Conservation (phyloP, 495 filamentous ascomycete genomes). For the Geopyxis carbonaria region DNA sequence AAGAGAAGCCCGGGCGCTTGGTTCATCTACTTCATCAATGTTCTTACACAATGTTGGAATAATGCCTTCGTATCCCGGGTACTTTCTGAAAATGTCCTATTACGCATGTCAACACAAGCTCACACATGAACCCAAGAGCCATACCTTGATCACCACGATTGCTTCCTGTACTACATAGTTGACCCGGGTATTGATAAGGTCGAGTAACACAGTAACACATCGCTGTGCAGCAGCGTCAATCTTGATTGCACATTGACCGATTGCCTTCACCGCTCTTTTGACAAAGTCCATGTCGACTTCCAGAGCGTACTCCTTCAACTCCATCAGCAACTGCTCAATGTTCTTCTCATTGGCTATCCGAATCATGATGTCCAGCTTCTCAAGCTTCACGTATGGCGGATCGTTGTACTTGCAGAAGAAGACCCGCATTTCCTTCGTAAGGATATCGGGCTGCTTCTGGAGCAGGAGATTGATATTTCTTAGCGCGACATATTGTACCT, state of each 20-base stretch:
- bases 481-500: constrained; percentile 94
- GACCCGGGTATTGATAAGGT: constrained; percentile 90
- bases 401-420: constrained; percentile 99
- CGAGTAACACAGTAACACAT: constrained; percentile 84
- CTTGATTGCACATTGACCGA: constrained; percentile 96
- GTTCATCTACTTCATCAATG: constrained; percentile 92
- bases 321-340: constrained; percentile 81
- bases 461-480: constrained; percentile 90
- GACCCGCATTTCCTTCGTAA: constrained; percentile 91
- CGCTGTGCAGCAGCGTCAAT: constrained; percentile 86
- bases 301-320: constrained; percentile 90
- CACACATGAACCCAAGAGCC: background rate
- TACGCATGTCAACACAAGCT: background rate
- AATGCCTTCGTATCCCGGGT: constrained; percentile 93
- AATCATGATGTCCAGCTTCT: constrained; percentile 98
- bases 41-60: constrained; percentile 92
- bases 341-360: constrained; percentile 97
- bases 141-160: constrained; percentile 76
- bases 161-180: constrained; percentile 99
- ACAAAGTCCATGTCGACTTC: constrained; percentile 99
- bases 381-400: constrained; percentile 89
- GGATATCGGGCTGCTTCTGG: constrained; percentile 87
- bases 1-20: constrained; percentile 72
- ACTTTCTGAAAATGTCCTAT: constrained; percentile 84
- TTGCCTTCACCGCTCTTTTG: constrained; percentile 78